Conservation (phyloP, 257 asterid genomes). For the Anisodus acutangulus region DNA sequence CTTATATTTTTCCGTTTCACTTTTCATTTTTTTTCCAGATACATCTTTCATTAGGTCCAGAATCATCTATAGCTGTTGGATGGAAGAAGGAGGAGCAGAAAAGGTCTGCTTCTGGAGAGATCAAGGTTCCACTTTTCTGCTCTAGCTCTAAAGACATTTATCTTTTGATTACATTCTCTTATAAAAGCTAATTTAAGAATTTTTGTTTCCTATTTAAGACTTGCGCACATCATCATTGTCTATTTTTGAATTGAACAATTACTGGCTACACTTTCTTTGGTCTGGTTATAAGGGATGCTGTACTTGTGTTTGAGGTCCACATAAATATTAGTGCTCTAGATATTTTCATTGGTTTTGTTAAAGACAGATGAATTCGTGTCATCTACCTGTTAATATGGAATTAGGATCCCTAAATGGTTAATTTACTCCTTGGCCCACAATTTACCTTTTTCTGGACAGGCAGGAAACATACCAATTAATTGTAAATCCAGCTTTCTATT, state of each 20-base stretch:
- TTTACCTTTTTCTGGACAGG: conserved; percentile 19
- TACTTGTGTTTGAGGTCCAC: background rate
- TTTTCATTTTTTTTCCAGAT: conserved; percentile 60
- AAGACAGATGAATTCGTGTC: conserved; percentile 23
- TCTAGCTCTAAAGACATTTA: conserved; percentile 3
- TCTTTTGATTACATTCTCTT: conserved; percentile 8
- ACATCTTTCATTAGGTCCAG: conserved; percentile 81
- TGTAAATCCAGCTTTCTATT: conserved; percentile 10
- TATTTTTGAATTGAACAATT: background rate
- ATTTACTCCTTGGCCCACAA: background rate
- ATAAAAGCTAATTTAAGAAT: background rate
- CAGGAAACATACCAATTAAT: background rate
- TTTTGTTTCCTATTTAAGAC: conserved; percentile 16
- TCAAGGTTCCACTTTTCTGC: conserved; percentile 63
- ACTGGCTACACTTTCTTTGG: conserved; percentile 5
- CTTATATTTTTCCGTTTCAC: background rate
- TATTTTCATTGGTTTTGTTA: background rate
- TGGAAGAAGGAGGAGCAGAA: conserved; percentile 86
- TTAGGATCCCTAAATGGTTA: background rate
- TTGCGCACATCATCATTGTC: background rate
- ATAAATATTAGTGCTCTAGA: background rate
- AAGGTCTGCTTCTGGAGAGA: conserved; percentile 81
- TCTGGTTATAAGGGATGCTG: background rate
- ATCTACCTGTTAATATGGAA: background rate
- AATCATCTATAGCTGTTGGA: conserved; percentile 83